Evolutionary conservation across 2,329 filamentous ascomycete genomes (phyloP).

Genomic region (Didymella arachidicola): DNA sequence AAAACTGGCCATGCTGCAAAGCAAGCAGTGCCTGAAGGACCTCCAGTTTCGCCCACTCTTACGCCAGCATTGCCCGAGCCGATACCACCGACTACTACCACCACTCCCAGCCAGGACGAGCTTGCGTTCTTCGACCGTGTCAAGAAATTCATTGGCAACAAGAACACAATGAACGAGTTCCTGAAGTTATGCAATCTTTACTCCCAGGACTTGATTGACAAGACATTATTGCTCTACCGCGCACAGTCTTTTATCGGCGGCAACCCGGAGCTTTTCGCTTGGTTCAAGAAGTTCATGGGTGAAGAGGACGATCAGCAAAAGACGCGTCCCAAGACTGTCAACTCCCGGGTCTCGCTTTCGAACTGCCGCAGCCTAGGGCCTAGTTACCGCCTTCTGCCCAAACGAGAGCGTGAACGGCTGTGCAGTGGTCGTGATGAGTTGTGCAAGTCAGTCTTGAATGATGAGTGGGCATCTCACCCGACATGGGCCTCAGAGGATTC

Average conservation of each 20-base stretch:
- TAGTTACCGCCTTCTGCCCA: conserved; percentile 91
- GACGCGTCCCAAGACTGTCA: conserved; percentile 69
- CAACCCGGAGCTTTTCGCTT: conserved; percentile 86
- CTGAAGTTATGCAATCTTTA: conserved; percentile 96
- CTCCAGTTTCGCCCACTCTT: conserved; percentile 81
- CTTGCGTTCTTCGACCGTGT: conserved; percentile 94
- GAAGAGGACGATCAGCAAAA: conserved; percentile 68
- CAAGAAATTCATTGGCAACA: conserved; percentile 94
- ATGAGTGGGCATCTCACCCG: conserved; percentile 97
- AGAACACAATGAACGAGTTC: conserved; percentile 93
- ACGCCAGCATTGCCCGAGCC: conserved; percentile 89
- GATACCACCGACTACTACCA: conserved; percentile 75
- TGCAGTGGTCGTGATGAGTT: conserved; percentile 96
- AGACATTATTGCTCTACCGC: conserved; percentile 80
- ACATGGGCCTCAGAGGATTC: conserved; percentile 99
- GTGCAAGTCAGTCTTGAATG: conserved; percentile 91
- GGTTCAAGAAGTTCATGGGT: conserved; percentile 84
- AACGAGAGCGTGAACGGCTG: conserved; percentile 85
- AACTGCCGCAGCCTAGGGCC: conserved; percentile 96
- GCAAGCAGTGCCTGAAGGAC: conserved; percentile 64
- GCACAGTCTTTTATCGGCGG: conserved; percentile 85
- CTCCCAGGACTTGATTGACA: conserved; percentile 90
- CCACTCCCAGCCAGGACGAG: conserved; percentile 82
- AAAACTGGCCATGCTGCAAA: conserved; percentile 72
- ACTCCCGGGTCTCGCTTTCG: conserved; percentile 86